Conservation (phyloP, 2,329 filamentous ascomycete genomes). For the Fusarium illudens region DNA sequence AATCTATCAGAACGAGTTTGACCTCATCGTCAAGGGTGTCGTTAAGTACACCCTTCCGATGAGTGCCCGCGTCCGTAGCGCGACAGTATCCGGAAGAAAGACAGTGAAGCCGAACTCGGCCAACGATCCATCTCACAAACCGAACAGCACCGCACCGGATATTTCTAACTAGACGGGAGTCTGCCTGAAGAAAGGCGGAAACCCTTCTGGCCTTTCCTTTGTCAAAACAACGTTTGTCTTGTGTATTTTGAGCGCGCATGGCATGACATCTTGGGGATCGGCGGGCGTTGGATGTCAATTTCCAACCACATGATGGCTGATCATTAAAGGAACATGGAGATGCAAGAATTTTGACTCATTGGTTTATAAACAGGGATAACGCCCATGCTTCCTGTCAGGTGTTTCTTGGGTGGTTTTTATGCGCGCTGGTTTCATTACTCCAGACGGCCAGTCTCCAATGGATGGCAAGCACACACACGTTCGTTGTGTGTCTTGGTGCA, state of each 20-base stretch:
- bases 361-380: slow-evolving; percentile 41
- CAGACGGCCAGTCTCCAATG: neutral
- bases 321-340: slow-evolving; percentile 40
- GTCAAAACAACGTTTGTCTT: slow-evolving; percentile 37
- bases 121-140: slow-evolving; percentile 68
- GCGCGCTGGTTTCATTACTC: slow-evolving; percentile 10
- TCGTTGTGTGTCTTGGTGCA: slow-evolving; percentile 5
- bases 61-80: slow-evolving; percentile 67
- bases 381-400: slow-evolving; percentile 37
- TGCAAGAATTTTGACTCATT: slow-evolving; percentile 39
- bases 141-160: slow-evolving; percentile 73
- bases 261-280: slow-evolving; percentile 47
- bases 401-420: slow-evolving; percentile 41
- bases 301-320: slow-evolving; percentile 45
- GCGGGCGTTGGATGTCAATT: slow-evolving; percentile 47
- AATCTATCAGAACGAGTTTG: slow-evolving; percentile 90
- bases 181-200: slow-evolving; percentile 22
- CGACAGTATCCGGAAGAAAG: slow-evolving; percentile 66
- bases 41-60: slow-evolving; percentile 80
- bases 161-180: slow-evolving; percentile 28
- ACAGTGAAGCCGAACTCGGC: slow-evolving; percentile 69
- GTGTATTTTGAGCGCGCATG: slow-evolving; percentile 49
- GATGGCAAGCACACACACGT: neutral
- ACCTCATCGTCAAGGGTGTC: slow-evolving; percentile 89
- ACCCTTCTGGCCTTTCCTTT: slow-evolving; percentile 39